These are phyloP conservation scores for Termitomyces sp. DNA, from an alignment of 768 basidiomycete genomes.

Conservation along the genomic window DNA sequence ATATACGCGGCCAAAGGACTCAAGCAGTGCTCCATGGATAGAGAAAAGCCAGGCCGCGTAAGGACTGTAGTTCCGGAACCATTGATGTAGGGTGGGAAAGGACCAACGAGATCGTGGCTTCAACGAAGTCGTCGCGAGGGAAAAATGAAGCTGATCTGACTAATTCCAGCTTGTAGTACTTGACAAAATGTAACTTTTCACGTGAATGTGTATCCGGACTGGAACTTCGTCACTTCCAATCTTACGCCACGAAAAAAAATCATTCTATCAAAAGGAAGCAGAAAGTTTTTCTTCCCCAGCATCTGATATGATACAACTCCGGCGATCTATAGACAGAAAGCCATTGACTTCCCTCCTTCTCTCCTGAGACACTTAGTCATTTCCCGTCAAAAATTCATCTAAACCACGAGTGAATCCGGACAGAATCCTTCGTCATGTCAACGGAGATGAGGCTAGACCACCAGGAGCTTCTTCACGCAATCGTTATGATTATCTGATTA, in stretches of 20 bases:
- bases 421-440: background rate
- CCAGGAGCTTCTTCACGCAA: background rate
- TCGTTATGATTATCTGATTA: background rate
- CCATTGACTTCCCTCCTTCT: no score
- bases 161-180: background rate
- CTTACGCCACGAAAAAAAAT: background rate
- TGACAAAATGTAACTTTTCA: background rate
- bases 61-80: background rate
- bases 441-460: background rate
- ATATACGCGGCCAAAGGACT: background rate
- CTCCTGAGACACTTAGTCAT: background rate
- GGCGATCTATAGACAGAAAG: no score
- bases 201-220: background rate
- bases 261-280: background rate
- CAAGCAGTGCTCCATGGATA: background rate
- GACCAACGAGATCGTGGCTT: background rate
- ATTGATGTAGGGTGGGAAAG: background rate
- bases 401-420: background rate
- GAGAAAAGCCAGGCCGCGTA: background rate
- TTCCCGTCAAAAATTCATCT: background rate
- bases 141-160: no score
- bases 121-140: background rate
- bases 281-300: no score
- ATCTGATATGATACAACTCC: background rate
- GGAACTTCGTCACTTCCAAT: background rate